A percentile compares a stretch with the other conserved stretches of the same genome.
These are phyloP conservation scores for Cystobasidium tubakii DNA, from an alignment of 768 basidiomycete species.

Conservation along the genomic window DNA sequence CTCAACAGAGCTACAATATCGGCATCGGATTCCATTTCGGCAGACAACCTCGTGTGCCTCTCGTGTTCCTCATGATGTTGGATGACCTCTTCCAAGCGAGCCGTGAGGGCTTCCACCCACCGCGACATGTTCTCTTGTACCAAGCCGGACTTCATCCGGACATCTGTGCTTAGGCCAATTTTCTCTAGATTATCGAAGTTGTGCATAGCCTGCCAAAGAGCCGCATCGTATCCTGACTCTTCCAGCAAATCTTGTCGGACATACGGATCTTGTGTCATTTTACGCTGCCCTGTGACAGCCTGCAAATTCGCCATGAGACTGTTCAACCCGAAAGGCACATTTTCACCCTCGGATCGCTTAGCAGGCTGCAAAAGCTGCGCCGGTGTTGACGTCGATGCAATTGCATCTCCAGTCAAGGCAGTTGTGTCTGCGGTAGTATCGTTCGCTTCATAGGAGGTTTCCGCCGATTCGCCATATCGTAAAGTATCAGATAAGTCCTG, in stretches of 20 bases:
- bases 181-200: conserved; percentile 59
- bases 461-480: conserved; percentile 27
- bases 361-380: conserved; percentile 6
- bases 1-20: conserved; percentile 51
- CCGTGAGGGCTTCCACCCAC: conserved; percentile 58
- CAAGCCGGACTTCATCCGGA: conserved; percentile 50
- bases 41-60: conserved; percentile 22
- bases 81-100: conserved; percentile 55
- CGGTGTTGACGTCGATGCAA: neutral
- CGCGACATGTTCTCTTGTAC: conserved; percentile 77
- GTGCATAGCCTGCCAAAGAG: conserved; percentile 63
- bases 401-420: conserved; percentile 55
- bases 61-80: conserved; percentile 53
- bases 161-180: conserved; percentile 53
- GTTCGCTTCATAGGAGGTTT: conserved; percentile 40
- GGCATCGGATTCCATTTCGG: conserved; percentile 17
- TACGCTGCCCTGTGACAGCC: conserved; percentile 61
- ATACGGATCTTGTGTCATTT: conserved; percentile 61
- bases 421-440: conserved; percentile 54
- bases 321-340: conserved; percentile 64
- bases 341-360: conserved; percentile 49
- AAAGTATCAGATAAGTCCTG: conserved; percentile 45
- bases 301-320: conserved; percentile 64
- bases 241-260: conserved; percentile 76
- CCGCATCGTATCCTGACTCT: conserved; percentile 77